Evolutionary conservation across 192 early-diverging fungal species (phyloP).

Genomic region (Entomortierella lignicola): DNA sequence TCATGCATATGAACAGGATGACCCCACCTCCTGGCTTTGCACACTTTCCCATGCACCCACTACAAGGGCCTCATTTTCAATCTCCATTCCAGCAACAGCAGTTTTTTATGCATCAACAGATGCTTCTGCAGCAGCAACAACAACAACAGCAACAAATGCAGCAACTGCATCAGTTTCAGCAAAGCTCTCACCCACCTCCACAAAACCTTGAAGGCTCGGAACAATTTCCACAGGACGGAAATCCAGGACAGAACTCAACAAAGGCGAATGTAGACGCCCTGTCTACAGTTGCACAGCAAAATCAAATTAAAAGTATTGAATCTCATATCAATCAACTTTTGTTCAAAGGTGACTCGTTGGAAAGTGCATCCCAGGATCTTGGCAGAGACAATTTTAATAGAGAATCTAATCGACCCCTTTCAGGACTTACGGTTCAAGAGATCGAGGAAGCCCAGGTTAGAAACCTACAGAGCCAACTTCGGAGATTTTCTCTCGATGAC

Average conservation of each 20-base stretch:
- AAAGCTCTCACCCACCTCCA: not conserved
- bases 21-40: slow-evolving; percentile 36
- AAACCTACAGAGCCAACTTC: slow-evolving; percentile 17
- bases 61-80: slow-evolving; percentile 12
- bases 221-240: not conserved
- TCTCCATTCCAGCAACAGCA: slow-evolving; percentile 21
- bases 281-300: not conserved
- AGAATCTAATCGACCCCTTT: not conserved
- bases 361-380: not conserved
- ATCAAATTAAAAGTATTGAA: slow-evolving; percentile 38
- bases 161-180: slow-evolving; percentile 10
- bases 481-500: slow-evolving; percentile 25
- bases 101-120: slow-evolving; percentile 44
- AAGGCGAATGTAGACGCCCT: not conserved
- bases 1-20: slow-evolving; percentile 32
- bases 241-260: not conserved
- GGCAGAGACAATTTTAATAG: not conserved
- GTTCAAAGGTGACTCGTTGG: slow-evolving; percentile 9
- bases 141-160: slow-evolving; percentile 15
- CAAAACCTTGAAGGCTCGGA: slow-evolving; percentile 1
- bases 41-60: slow-evolving; percentile 25
- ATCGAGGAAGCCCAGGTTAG: slow-evolving; percentile 34
- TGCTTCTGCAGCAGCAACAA: slow-evolving; percentile 32
- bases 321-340: slow-evolving; percentile 40
- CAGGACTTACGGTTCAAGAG: slow-evolving; percentile 33